Percentiles rank a stretch among this genome's conserved stretches.
These are phyloP conservation scores for Ceratocystis variospora DNA, from an alignment of 2,329 filamentous ascomycete genomes.

Conservation along the genomic window DNA sequence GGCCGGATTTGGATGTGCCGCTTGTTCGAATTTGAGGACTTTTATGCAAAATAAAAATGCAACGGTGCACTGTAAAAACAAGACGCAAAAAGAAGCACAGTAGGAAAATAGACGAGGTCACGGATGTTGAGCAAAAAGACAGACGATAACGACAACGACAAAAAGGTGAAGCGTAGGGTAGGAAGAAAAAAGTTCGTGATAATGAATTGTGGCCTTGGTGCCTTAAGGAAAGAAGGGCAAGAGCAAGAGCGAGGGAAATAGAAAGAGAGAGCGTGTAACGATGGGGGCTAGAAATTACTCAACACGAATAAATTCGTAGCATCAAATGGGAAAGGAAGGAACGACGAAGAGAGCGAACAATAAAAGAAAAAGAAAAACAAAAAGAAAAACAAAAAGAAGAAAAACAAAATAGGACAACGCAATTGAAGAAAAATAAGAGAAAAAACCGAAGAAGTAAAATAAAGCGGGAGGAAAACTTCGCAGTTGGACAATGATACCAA, in stretches of 20 bases:
- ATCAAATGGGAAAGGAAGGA: not conserved
- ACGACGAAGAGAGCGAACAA: not conserved
- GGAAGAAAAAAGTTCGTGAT: not conserved
- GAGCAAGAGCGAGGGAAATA: not conserved
- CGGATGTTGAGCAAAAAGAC: not conserved
- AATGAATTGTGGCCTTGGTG: not conserved
- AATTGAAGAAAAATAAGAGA: not conserved
- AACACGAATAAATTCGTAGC: not conserved
- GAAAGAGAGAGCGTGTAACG: constrained; percentile 1
- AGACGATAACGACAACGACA: not conserved
- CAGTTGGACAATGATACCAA: not conserved
- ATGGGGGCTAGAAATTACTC: not conserved
- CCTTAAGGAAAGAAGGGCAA: not conserved
- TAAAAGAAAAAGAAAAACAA: not conserved
- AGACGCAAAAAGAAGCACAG: not conserved
- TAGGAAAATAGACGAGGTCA: not conserved
- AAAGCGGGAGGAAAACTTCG: not conserved
- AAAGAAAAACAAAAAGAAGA: too few relatives aligned
- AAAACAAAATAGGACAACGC: too few relatives aligned
- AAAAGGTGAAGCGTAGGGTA: not conserved
- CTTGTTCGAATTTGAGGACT: constrained; percentile 7
- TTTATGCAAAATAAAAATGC: constrained; percentile 2
- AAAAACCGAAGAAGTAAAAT: not conserved
- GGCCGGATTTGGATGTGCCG: constrained; percentile 7
- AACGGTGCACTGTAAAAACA: not conserved